Evolutionary conservation across 192 early-diverging fungal species (phyloP), one percentile per base, ranked within the genome.

Genomic region (Gamsiella multidivaricata): DNA sequence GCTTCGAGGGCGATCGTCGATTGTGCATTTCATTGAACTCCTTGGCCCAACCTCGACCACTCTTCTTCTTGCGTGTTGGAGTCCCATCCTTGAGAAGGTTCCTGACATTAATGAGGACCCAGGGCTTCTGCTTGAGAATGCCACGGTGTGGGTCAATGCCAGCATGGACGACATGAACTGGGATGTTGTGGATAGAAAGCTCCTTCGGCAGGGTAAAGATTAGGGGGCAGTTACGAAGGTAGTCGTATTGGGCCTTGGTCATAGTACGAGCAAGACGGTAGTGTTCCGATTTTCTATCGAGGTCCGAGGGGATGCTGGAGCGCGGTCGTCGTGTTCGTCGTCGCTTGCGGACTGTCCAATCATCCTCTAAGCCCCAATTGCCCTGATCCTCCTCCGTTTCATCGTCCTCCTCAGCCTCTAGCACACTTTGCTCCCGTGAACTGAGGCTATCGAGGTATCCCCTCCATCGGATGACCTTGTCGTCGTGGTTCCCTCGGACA

Each of bases 401-500:
- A 25, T 84, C 37, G 28, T 56, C 25, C 14, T 65, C 23, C 12
- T 59, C 51, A 2, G 32, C 25, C 11, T 49, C 25, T 17, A 63
- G 23, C 45, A 54, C 71, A 22, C 70, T 49, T 26, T 17, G 23
- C 41, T 73, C 37, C 29, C 42, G 22, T 20, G 18, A 36, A 7
- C 54, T 67, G 3, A 87, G 78, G 20, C 70, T 70, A 20, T 86
- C 57, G n/a, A 88, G 73, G 45, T 80, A 85, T 26, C 82, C 81
- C 29, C 83, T 79, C 76, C 87, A 87, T 15, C 86, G 74, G n/a
- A 92, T 74, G 3, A 92, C 87, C 37, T 81, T 81, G 68, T 94
- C 90, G 51, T 94, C 92, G 46, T 93, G 92, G 65, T 93, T 93
- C 28, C 92, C 92, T 22, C 91, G 85, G 3, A 89, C 87, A 67